Evolutionary conservation across 2,329 filamentous ascomycete species (phyloP), one percentile per base, ranked within the genome.

Genomic region (Trichophyton mentagrophytes): DNA sequence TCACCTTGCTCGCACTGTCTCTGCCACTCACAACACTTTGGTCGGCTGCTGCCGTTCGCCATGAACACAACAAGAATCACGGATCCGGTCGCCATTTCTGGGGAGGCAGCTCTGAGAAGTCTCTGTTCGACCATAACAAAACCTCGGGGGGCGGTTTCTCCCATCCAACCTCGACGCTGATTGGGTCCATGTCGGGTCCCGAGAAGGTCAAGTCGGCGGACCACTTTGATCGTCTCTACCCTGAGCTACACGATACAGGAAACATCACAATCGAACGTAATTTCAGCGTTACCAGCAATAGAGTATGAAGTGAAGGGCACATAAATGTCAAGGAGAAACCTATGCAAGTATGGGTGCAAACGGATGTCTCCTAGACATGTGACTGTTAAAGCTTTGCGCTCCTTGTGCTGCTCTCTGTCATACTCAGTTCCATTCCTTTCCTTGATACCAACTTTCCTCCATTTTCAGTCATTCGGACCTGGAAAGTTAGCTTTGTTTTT

Each of bases 11-110:
- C 40, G 80, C 80, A 61, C 78, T 87, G 62, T 83, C 83, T 64
- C 79, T 88, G 15, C 85, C 85, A 1, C 76, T 88, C 9, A 85
- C 84, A 13, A 81, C 83, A 17, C 78, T 88, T 65, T 88, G 85
- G 85, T 85, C 85, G 13, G 72, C 76, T 3, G 71, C 74, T 20
- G 70, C 70, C 17, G 67, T 74, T 22, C 69, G 70, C 13, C 62
- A 67, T 33, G 62, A 61, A 13, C 60, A 61, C 61, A 62, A 49
- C 40, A 44, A 61, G 49, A 61, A 64, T 30, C 27, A 33, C 11
- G 49, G 40, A 7, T 44, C 25, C 51, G 38, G 47, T 40, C 60
- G 47, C 4, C 58, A 49, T 8, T 58, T 63, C 27, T 65, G 60
- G 63, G 47, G 40, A 17, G 46, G 47, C 20, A 44, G 22, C 38